Base-by-base conservation (phyloP, 1,139 yeast genomes). In the Hyphopichia fennica region DNA sequence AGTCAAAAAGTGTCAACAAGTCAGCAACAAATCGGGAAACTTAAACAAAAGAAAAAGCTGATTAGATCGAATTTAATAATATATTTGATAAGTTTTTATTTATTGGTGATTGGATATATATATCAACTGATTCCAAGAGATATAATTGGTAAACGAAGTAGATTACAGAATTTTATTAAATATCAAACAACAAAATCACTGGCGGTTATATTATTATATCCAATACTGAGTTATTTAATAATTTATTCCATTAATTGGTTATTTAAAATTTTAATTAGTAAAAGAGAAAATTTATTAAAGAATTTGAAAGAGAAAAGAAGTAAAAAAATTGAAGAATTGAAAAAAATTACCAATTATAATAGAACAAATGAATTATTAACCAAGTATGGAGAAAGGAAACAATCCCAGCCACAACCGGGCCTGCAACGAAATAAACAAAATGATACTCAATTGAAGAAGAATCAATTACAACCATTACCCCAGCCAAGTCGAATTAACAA, bases 291-390 rank as follows among this genome's bases (percentile, higher is more conserved):
- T 14, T 34, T 50, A 13, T 51, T 57, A 19, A 49, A 50, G 47
- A 44, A 32, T 8, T 64, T 84, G 47, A 71, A 73, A 49, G 67
- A 69, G 32, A 66, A 73, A 43, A 95, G 87, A 49, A 68, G 72
- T 45, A 70, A 68, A 25, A 84, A 85, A 61, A 75, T 91, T 39
- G 84, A 82, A 16, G 90, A 86, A 45, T 71, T 91, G 63, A 91
- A 91, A 63, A 79, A 81, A 45, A 74, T 79, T 52, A 87, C 96
- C 18, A 87, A 87, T 53, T 93, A 82, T 62, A 79, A 85, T 53
- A 77, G 84, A 17, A 88, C 97, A 1, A 82, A 81, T 59, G 82
- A 87, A 14, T 70, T 91, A 43, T 67, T 93, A 39, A 79, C 75
- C 42, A 74, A 90, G 52, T 90, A 81, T 54, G 82, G 81, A 2